Base-by-base conservation (phyloP, 2,329 filamentous ascomycete species). In the Fusarium sterilihyphosum region DNA sequence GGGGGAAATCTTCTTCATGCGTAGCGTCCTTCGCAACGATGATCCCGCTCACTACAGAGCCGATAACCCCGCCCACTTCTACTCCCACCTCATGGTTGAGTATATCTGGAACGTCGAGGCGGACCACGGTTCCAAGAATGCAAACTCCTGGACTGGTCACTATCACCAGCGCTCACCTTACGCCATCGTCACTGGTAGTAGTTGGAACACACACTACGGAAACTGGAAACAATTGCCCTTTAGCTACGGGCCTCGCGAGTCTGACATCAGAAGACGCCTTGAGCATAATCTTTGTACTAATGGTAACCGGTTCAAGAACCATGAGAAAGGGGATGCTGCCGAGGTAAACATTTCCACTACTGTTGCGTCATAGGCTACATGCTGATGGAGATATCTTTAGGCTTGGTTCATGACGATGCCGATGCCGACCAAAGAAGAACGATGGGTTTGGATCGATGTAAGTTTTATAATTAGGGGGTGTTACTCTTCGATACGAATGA, bases 401-500 rank as follows among this genome's bases (percentile, higher is more conserved):
- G 47, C 47, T 31, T 50, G 47, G 47, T 50, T 50, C 3, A 50
- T 50, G 47, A 50, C 47, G 1, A 50, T 50, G 47, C 29, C 47
- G 20, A 33, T 50, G 47, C 29, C 47, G 0, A 33, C 47, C 6
- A 33, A 33, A 8, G 47, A 33, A 3, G 47, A 33, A 11, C 13
- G 47, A 17, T 50, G 47, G 47, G 47, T 50, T 2, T 50, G 29
- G 47, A 33, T 50, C 7, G 20, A 50, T n/a, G 29, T 50, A 17
- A 33, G 47, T 50, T 5, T 43, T 5, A 43, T 43, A 17, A 8
- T 6, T 16, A 11, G 22, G 16, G 14, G 14, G 22, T n/a, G 10
- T 17, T 2, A 16, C 4, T 44, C n/a, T 17, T 5, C 10, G 5
- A 44, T 17, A 11, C 4, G 1, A 17, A 6, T 12, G 16, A 8